Evolutionary conservation across 495 filamentous ascomycete species (phyloP), one percentile per base, ranked within the genome.

Genomic region (Aspergillus bridgeri): DNA sequence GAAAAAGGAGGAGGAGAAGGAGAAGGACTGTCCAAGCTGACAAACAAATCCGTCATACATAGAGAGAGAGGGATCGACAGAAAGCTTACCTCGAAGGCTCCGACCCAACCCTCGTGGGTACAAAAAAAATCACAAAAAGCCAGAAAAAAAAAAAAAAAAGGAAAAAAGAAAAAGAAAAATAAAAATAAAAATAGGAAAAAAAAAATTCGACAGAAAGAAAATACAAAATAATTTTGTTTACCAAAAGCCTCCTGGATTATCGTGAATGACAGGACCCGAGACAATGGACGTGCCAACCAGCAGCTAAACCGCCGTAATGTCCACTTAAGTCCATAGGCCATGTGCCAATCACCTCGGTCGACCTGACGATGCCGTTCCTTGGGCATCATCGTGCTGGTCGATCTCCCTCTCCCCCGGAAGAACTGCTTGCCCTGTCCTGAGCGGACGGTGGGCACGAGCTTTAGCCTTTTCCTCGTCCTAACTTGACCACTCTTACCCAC

Each of bases 261-360:
- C 21, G 42, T 54, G 52, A 54, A 59, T 66, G 64, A 66, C 64
- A 66, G 63, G 60, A 66, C 64, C 64, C 64, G 58, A 63, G 64
- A 62, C 64, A 63, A 60, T 63, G 64, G 64, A 53, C 49, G 63
- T 66, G 48, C 60, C 60, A n/a, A 62, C 56, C 56, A 55, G 53
- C 54, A 60, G 24, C 62, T 56, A 57, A 65, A 61, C 58, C 44
- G 29, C 56, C 51, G 54, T 54, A 50, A n/a, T n/a, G 45, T 47
- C 22, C 19, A 20, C 18, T 47, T 47, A 7, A 13, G 22, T 47
- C 18, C 22, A 9, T 47, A 18, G 45, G 17, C 18, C 43, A 29
- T 47, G n/a, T 54, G 13, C 27, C 42, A 42, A 48, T 53, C 53
- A 24, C 49, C 56, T 43, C 25, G 38, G 21, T 42, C 27, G 8